Percentiles rank a stretch among this genome's conserved stretches.
These are phyloP conservation scores for Colletotrichum camelliae DNA, from an alignment of 2,329 filamentous ascomycete genomes.

Conservation along the genomic window DNA sequence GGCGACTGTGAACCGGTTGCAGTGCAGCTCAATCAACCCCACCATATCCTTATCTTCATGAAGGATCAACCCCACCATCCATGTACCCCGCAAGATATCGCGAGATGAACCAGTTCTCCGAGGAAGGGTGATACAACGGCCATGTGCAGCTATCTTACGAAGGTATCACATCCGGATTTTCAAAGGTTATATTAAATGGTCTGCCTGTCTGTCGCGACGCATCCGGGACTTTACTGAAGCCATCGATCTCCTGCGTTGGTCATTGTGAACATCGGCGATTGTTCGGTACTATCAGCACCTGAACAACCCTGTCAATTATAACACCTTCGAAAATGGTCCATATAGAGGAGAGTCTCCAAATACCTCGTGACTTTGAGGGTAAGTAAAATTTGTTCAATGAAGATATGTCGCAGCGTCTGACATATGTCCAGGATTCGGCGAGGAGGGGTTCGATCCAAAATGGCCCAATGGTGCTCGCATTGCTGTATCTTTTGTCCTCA, in stretches of 20 bases:
- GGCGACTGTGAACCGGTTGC: neutral
- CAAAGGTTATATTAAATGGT: neutral
- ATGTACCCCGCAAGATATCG: neutral
- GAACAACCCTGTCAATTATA: neutral
- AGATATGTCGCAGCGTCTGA: neutral
- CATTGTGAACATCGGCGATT: no score
- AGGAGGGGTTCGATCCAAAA: neutral
- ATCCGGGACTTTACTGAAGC: neutral
- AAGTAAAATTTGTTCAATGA: neutral
- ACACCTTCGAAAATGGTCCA: neutral
- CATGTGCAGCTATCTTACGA: neutral
- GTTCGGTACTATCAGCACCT: neutral
- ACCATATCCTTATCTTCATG: neutral
- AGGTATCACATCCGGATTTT: fast-evolving
- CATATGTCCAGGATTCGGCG: neutral
- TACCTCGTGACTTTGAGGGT: constrained; percentile 30
- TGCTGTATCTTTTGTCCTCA: neutral
- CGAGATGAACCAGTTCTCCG: neutral
- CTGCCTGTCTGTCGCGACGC: fast-evolving
- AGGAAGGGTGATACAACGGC: neutral
- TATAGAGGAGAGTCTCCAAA: neutral
- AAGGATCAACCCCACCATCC: neutral
- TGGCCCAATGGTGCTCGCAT: neutral
- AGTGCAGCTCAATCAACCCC: neutral
- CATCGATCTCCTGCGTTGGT: neutral